A percentile compares a stretch with the other conserved stretches of the same genome.
These are phyloP conservation scores for Aphanoascus verrucosus DNA, from an alignment of 2,329 filamentous ascomycete genomes.

Conservation along the genomic window DNA sequence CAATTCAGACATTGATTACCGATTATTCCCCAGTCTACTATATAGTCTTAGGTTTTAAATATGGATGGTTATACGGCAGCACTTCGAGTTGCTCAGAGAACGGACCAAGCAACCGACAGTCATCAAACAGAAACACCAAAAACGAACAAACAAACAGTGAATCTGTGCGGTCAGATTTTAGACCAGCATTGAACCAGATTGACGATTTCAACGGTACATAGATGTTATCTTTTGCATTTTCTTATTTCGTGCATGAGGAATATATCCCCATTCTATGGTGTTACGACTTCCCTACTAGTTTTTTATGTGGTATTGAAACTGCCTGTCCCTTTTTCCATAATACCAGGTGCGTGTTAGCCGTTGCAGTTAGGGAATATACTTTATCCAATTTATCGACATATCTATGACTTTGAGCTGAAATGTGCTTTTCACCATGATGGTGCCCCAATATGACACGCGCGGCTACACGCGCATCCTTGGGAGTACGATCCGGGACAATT, in stretches of 20 bases:
- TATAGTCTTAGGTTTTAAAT: not conserved
- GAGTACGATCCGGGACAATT: too few species aligned
- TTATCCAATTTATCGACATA: not conserved
- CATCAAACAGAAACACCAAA: too few species aligned
- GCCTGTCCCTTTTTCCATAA: not conserved
- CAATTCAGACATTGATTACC: not conserved
- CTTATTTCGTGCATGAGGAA: not conserved
- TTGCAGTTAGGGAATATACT: conserved; percentile 1
- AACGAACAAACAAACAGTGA: too few species aligned
- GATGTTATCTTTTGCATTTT: not conserved
- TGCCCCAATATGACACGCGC: too few species aligned
- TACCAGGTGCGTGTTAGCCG: not conserved
- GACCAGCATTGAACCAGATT: not conserved
- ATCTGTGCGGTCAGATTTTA: too few species aligned
- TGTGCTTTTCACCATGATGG: not conserved
- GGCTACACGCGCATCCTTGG: too few species aligned
- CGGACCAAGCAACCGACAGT: too few species aligned
- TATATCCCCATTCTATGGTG: not conserved
- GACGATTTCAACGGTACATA: not conserved
- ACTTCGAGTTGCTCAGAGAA: not conserved
- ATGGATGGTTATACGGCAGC: not conserved
- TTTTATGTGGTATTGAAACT: not conserved
- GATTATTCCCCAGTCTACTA: not conserved
- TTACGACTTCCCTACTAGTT: not conserved
- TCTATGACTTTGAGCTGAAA: not conserved